Percentiles rank a stretch among this genome's conserved stretches.
Evolutionary conservation across 768 basidiomycete genomes (phyloP).

Genomic region (Termitomyces sp.): DNA sequence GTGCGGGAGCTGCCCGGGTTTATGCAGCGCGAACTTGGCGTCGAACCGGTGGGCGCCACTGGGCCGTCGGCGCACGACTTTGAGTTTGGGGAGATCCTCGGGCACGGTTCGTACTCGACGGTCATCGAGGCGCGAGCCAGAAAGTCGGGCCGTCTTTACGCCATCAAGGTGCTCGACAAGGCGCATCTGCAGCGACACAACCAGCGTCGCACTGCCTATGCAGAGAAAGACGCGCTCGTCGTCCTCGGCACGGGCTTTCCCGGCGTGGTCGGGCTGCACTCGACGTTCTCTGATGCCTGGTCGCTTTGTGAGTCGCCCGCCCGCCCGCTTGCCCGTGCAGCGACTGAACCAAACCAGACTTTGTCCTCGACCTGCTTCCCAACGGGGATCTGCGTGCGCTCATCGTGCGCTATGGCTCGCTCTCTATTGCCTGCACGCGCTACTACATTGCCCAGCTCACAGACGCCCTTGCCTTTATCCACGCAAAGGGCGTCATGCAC

Average conservation of each 20-base stretch:
- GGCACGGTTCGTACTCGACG: conserved; percentile 80
- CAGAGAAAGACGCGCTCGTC: conserved; percentile 77
- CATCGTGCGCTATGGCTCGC: conserved; percentile 76
- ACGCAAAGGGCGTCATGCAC: conserved; percentile 85
- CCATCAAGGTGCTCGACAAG: conserved; percentile 79
- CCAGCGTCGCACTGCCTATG: conserved; percentile 66
- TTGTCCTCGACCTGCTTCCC: conserved; percentile 69
- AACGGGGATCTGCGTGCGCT: conserved; percentile 78
- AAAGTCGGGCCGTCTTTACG: conserved; percentile 58
- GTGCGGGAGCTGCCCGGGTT: conserved; percentile 36
- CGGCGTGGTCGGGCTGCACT: conserved; percentile 76
- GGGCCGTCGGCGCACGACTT: conserved; percentile 55
- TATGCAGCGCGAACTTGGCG: conserved; percentile 52
- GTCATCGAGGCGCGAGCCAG: conserved; percentile 54
- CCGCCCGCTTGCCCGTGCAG: background rate
- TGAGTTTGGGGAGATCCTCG: conserved; percentile 66
- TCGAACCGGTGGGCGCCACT: conserved; percentile 5
- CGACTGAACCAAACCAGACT: conserved; percentile 43
- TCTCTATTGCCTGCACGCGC: conserved; percentile 69
- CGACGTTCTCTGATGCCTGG: conserved; percentile 82
- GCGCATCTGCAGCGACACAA: conserved; percentile 73
- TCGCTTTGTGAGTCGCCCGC: conserved; percentile 62
- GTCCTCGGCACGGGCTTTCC: conserved; percentile 73
- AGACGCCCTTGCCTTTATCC: conserved; percentile 88
- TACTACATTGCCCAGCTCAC: conserved; percentile 90